Evolutionary conservation across 345 rosid genomes (phyloP), one percentile per base, ranked within the genome.

Genomic region (Populus euphratica): DNA sequence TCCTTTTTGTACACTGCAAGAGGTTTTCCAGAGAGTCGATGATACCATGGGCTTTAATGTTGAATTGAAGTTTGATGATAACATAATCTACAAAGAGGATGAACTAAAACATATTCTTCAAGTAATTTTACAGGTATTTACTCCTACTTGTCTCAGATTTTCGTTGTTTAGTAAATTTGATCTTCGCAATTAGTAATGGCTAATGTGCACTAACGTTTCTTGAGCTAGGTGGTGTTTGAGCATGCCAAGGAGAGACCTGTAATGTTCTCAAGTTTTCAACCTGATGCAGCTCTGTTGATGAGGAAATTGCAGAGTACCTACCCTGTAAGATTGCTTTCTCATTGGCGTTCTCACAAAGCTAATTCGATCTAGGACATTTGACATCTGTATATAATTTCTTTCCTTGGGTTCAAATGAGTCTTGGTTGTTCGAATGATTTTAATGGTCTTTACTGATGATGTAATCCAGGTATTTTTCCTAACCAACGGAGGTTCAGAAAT

Each of bases 401-500:
- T 14, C 50, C 50, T 47, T 14, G 5, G 50, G 50, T 47, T 47
- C 18, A 47, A 47, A 47, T 47, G 6, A 47, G 11, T 12, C 11
- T 13, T 68, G 18, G 43, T 1, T 9, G 70, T 3, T 36, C 20
- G 41, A n/a, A 68, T 21, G 11, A 41, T 25, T 43, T 43, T 14
- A 13, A 27, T 44, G 73, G 11, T 44, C 31, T 25, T 5, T 61
- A 17, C n/a, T 4, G 23, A 23, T 33, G 12, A 17, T 35, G 20
- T 8, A 31, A 17, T 64, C 54, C 78, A 81, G 84, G 84, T 81
- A 1, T 81, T 81, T 49, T 81, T 81, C 81, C 54, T 81, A 38
- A 81, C 84, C 1, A 81, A 81, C 50, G 84, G 84, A 18, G 81
- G 84, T 20, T 77, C 81, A 0, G 81, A 81, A 74, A 77, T 49